Conservation (phyloP, 148 eudicot species). For the Rhododendron henanense region DNA sequence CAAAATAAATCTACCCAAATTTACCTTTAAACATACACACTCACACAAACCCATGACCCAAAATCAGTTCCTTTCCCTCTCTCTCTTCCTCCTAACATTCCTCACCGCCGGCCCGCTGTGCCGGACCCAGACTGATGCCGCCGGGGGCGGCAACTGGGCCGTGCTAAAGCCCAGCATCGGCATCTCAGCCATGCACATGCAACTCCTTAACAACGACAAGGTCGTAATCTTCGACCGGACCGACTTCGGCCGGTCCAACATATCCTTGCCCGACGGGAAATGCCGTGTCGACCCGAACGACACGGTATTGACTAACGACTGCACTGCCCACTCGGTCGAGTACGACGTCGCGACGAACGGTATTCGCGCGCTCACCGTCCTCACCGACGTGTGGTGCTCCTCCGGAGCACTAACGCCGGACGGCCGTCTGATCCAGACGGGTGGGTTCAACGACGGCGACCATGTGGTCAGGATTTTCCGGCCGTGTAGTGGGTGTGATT, state of each 20-base stretch:
- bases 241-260: neutral
- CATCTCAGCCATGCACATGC: conserved; percentile 7
- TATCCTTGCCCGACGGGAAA: neutral
- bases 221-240: conserved; percentile 1
- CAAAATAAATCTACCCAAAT: neutral
- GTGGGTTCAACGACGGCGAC: neutral
- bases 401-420: neutral
- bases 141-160: neutral
- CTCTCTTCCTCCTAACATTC: neutral
- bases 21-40: neutral
- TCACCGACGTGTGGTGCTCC: conserved; percentile 3
- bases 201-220: neutral
- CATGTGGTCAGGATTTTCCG: neutral
- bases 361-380: neutral
- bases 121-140: neutral
- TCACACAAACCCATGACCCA: neutral
- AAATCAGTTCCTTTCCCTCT: neutral
- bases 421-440: neutral
- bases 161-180: neutral
- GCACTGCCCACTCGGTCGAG: neutral
- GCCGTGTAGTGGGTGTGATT: neutral
- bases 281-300: neutral
- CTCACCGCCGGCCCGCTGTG: neutral
- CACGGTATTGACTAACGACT: neutral
- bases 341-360: neutral